Conservation (phyloP, 495 filamentous ascomycete species). For the Lasiosphaeriaceae sp. region DNA sequence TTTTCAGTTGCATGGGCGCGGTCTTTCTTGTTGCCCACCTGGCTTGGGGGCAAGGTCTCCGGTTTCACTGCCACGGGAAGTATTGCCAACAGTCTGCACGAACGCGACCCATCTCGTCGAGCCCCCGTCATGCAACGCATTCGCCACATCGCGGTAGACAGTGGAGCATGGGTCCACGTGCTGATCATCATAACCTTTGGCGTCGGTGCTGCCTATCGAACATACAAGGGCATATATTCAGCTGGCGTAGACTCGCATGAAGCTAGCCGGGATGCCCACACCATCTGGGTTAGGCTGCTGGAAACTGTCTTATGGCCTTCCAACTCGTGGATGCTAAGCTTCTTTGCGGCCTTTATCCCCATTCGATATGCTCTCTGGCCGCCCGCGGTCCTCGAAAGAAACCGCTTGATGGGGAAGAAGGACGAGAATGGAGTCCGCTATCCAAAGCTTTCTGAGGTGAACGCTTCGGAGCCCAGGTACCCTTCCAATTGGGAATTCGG, state of each 20-base stretch:
- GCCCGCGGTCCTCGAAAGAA: slow-evolving; percentile 39
- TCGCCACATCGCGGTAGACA: background rate
- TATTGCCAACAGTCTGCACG: background rate
- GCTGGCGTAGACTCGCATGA: too few relatives aligned
- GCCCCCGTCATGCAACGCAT: background rate
- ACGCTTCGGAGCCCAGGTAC: too few relatives aligned
- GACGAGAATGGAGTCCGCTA: slow-evolving; percentile 39
- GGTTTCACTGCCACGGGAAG: background rate
- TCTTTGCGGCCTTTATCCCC: slow-evolving; percentile 31
- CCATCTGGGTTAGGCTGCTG: background rate
- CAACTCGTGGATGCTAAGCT: slow-evolving; percentile 32
- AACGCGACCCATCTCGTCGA: background rate
- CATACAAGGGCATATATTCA: background rate
- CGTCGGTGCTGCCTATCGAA: background rate
- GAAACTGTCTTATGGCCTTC: slow-evolving; percentile 35
- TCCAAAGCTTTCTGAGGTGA: background rate
- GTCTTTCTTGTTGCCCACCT: background rate
- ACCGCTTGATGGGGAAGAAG: slow-evolving; percentile 16
- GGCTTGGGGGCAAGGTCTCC: background rate
- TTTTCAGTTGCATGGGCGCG: background rate
- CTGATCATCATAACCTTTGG: background rate
- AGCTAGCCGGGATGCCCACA: background rate
- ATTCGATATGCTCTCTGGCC: slow-evolving; percentile 43
- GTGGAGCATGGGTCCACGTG: background rate
- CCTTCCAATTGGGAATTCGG: too few relatives aligned